Evolutionary conservation across 495 filamentous ascomycete species (phyloP), one percentile per base, ranked within the genome.

Genomic region (Tuber borchii): DNA sequence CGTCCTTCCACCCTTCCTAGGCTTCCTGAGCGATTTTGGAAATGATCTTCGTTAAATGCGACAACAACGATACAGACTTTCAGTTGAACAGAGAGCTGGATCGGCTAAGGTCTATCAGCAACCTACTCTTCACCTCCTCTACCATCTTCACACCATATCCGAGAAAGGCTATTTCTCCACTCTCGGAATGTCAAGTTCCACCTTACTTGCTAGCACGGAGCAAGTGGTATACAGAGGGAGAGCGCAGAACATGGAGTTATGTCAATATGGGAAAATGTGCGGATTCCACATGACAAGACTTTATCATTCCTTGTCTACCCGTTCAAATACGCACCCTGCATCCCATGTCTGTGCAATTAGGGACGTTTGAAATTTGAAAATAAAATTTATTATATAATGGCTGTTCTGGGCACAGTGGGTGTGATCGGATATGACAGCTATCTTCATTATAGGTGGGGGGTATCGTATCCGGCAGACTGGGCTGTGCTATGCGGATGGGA

Each of bases 201-300:
- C 56, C 56, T 46, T 19, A 16, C 45, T 31, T 31, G 26, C 3
- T 65, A 31, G 26, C n/a, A 65, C 26, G 10, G 56, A 31, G 10
- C 10, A 14, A 31, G 56, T 31, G 10, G 42, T 43, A 43, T 43
- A 43, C 7, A 43, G 42, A 10, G 56, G 31, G 56, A 65, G 26
- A 17, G 12, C n/a, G 31, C 26, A 65, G 12, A 10, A 17, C 48
- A 17, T 31, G 56, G 56, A 65, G 12, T 42, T 5, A 65, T 17
- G 26, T 65, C 56, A 65, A 65, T 65, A 65, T 65, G 56, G 56
- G 56, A 65, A 31, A 65, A 65, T 65, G 56, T 12, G 26, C 31
- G n/a, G 56, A 31, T 65, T 65, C 26, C n/a, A 31, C 31, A 61
- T 31, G 56, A 65, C 9, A 65, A 16, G 56, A 14, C 14, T 65